A percentile compares a stretch with the other conserved stretches of the same genome.
These are phyloP conservation scores for Butyriboletus loyo DNA, from an alignment of 768 basidiomycete genomes.

Conservation along the genomic window DNA sequence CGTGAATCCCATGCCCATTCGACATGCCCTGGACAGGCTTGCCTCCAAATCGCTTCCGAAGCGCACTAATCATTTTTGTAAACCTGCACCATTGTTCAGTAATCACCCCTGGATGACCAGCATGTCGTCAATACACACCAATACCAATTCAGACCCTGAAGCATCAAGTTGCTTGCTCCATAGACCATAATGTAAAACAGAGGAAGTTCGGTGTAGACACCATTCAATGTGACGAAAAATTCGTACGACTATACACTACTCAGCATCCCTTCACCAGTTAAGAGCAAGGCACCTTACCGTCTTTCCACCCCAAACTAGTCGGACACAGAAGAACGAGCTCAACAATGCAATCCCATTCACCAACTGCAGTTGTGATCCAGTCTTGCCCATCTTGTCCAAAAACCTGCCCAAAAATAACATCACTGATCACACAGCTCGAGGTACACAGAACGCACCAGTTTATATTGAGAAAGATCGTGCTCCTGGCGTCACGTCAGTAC, in stretches of 20 bases:
- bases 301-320: slow-evolving; percentile 68
- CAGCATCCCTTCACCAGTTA: not conserved
- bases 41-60: slow-evolving; percentile 56
- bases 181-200: slow-evolving; percentile 49
- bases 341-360: slow-evolving; percentile 71
- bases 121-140: slow-evolving; percentile 48
- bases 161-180: slow-evolving; percentile 55
- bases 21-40: slow-evolving; percentile 16
- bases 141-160: slow-evolving; percentile 74
- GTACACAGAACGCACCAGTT: slow-evolving; percentile 58
- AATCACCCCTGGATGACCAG: not conserved
- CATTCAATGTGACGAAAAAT: slow-evolving; percentile 59
- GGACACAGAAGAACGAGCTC: slow-evolving; percentile 61
- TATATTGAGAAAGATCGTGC: slow-evolving; percentile 84
- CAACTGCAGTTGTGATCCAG: slow-evolving; percentile 64
- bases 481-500: slow-evolving; percentile 37
- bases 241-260: slow-evolving; percentile 51
- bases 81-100: slow-evolving; percentile 43
- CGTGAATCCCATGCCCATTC: slow-evolving; percentile 13
- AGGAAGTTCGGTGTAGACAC: slow-evolving; percentile 54
- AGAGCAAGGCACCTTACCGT: slow-evolving; percentile 24
- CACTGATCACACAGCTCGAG: not conserved
- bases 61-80: slow-evolving; percentile 64
- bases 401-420: slow-evolving; percentile 43
- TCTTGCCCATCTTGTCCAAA: slow-evolving; percentile 72